Percentiles rank a stretch among this genome's conserved stretches.
phyloP scores from a whole-genome alignment of 345 rosid genomes.

The Dimocarpus longan region DNA sequence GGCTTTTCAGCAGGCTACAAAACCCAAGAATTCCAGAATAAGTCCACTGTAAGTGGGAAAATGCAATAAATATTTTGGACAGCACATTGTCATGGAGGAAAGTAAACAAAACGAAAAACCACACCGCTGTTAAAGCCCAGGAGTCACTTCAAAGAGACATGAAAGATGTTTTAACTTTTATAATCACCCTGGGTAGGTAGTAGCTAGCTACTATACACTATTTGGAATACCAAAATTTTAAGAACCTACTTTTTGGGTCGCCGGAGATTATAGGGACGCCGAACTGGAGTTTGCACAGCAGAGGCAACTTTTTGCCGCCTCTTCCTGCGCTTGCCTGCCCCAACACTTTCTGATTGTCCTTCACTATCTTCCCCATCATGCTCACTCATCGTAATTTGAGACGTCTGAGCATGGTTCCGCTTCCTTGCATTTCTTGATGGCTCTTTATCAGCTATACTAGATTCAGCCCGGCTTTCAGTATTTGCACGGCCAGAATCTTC shows the following conservation, averaged over 20 bases:
- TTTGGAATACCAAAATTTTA: background rate
- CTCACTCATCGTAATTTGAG: constrained; percentile 56
- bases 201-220: background rate
- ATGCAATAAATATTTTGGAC: background rate
- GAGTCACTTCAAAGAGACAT: constrained; percentile 2
- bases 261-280: constrained; percentile 72
- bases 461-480: constrained; percentile 57
- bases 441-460: constrained; percentile 53
- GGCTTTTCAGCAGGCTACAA: background rate
- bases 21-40: background rate
- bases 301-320: constrained; percentile 61
- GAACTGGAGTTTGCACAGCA: constrained; percentile 39
- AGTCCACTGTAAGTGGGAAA: background rate
- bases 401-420: constrained; percentile 55
- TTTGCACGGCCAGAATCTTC: constrained; percentile 54
- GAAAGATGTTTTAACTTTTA: background rate
- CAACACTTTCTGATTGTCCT: constrained; percentile 64
- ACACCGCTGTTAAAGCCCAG: background rate
- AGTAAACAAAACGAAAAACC: background rate
- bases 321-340: constrained; percentile 60
- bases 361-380: constrained; percentile 69
- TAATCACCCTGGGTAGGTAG: background rate
- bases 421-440: constrained; percentile 57
- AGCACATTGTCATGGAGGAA: background rate
- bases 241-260: constrained; percentile 62